Evolutionary conservation across 2,329 filamentous ascomycete genomes (phyloP).

Genomic region (Colletotrichum tropicale): DNA sequence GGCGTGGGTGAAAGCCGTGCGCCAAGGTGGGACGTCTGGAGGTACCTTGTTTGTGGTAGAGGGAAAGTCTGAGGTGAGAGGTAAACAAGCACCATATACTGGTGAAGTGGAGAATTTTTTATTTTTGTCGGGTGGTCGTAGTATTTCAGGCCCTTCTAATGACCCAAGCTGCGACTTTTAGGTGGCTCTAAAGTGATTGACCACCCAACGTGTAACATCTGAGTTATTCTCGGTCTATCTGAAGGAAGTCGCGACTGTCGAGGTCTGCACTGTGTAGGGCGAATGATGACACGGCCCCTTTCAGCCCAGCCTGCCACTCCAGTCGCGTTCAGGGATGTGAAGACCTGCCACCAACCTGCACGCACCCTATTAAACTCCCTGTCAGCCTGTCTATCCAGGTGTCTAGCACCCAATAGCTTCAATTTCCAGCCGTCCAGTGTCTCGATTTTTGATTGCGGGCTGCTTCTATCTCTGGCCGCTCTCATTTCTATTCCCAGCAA

Average conservation of each 20-base stretch:
- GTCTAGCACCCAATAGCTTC: neutral
- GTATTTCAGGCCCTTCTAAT: neutral
- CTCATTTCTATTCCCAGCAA: neutral
- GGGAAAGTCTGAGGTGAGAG: neutral
- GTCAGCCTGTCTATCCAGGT: neutral
- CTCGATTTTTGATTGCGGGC: neutral
- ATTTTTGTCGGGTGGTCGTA: neutral
- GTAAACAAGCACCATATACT: neutral
- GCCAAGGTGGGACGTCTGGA: neutral
- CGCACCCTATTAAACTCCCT: neutral
- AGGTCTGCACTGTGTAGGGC: neutral
- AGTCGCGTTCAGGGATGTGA: neutral
- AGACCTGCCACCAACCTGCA: neutral
- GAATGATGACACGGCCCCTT: neutral
- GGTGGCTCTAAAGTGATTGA: neutral
- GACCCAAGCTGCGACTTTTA: neutral
- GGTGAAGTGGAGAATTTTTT: neutral
- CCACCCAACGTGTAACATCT: neutral
- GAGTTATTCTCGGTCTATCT: neutral
- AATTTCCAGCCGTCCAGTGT: neutral
- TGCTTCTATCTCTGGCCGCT: neutral
- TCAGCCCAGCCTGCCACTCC: neutral
- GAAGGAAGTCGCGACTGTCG: neutral
- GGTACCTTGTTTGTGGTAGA: neutral
- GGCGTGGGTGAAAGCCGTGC: slow-evolving; percentile 3